Conservation (phyloP, 1,284 basidiomycete genomes). For the Thecaphora thlaspeos region DNA sequence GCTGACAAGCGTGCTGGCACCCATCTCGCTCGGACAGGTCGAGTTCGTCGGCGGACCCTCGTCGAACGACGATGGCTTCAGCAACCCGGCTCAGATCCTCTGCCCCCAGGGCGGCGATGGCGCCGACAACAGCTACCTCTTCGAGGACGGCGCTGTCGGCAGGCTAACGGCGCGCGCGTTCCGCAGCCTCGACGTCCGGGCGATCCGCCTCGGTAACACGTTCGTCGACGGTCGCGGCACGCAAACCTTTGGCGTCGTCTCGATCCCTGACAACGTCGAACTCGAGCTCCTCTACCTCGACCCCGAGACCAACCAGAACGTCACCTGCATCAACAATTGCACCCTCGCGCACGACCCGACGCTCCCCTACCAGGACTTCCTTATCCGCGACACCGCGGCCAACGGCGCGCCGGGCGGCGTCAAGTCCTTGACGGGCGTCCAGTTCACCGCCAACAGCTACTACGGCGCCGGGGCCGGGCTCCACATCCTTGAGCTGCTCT, state of each 20-base stretch:
- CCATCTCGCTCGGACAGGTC: slow-evolving; percentile 60
- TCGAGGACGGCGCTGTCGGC: slow-evolving; percentile 70
- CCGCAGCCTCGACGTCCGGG: slow-evolving; percentile 70
- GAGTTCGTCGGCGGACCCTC: slow-evolving; percentile 73
- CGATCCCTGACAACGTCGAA: slow-evolving; percentile 82
- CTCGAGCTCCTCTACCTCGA: slow-evolving; percentile 76
- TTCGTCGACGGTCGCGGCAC: slow-evolving; percentile 77
- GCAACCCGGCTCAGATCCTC: slow-evolving; percentile 72
- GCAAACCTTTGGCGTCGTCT: slow-evolving; percentile 71
- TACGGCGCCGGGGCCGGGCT: slow-evolving; percentile 76
- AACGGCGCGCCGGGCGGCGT: slow-evolving; percentile 58
- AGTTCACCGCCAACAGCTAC: slow-evolving; percentile 73
- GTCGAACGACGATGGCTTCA: slow-evolving; percentile 67
- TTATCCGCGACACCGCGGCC: slow-evolving; percentile 63
- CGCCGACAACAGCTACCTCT: slow-evolving; percentile 78
- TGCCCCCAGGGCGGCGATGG: slow-evolving; percentile 81
- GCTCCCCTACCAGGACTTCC: slow-evolving; percentile 82
- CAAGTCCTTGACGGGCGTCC: slow-evolving; percentile 69
- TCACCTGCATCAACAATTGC: slow-evolving; percentile 60
- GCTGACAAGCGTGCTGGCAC: slow-evolving; percentile 51
- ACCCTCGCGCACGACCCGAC: slow-evolving; percentile 61
- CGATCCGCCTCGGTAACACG: slow-evolving; percentile 86
- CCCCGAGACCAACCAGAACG: slow-evolving; percentile 71
- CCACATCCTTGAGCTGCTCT: slow-evolving; percentile 84
- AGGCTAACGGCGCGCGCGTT: slow-evolving; percentile 73